Conservation (phyloP, 106 monocot genomes). For the Acorus gramineus region DNA sequence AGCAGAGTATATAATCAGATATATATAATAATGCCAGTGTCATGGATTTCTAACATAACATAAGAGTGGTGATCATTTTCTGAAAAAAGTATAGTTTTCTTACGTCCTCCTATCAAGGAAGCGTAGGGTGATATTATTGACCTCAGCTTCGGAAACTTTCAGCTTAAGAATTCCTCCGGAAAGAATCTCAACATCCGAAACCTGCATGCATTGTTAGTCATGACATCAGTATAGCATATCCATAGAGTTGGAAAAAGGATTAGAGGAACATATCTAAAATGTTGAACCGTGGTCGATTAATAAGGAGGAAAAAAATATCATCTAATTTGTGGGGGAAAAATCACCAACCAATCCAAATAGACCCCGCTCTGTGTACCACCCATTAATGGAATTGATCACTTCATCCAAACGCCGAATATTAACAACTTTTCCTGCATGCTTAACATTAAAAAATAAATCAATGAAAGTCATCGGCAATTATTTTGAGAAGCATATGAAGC, state of each 20-base stretch:
- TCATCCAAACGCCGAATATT: conserved; percentile 81
- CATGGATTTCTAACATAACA: not conserved
- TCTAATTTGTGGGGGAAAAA: not conserved
- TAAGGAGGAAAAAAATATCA: no score
- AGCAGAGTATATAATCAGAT: not conserved
- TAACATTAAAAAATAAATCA: conserved; percentile 36
- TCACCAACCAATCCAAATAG: conserved; percentile 80
- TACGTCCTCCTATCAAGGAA: conserved; percentile 95
- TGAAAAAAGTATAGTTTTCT: conserved; percentile 12
- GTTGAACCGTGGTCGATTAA: no score
- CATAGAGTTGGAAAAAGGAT: no score
- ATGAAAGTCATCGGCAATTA: not conserved
- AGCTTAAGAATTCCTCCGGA: conserved; percentile 87
- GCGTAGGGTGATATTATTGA: conserved; percentile 74
- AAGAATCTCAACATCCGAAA: conserved; percentile 82
- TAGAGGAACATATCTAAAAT: no score
- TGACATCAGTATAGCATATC: no score
- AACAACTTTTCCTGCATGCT: conserved; percentile 97
- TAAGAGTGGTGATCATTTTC: not conserved
- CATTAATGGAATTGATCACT: conserved; percentile 81
- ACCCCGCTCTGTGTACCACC: conserved; percentile 89
- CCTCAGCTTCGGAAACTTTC: conserved; percentile 82
- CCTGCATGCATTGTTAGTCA: conserved; percentile 23
- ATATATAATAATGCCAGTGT: not conserved
- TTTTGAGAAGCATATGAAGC: not conserved